phyloP scores from a whole-genome alignment of 257 asterid genomes.

The Linderniella brevidens region DNA sequence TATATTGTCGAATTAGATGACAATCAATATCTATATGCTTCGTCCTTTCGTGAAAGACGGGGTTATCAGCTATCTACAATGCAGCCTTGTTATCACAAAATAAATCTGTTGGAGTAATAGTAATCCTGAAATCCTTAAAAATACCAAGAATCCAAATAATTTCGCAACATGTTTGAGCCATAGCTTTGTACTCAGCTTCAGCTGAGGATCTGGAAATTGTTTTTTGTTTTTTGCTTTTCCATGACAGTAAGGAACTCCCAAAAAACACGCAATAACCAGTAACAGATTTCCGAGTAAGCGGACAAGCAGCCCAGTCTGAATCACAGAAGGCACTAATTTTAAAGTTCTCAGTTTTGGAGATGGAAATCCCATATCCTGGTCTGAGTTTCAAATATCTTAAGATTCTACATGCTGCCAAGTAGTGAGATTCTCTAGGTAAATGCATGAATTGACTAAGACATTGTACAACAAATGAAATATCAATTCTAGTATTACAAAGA shows the following conservation, averaged over 20 bases:
- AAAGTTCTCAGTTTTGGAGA: not conserved
- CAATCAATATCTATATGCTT: no score
- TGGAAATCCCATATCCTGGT: not conserved
- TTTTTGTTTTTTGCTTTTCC: not conserved
- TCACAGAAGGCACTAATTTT: not conserved
- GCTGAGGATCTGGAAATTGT: not conserved
- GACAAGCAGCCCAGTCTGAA: no score
- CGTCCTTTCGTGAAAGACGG: no score
- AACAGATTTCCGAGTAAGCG: no score
- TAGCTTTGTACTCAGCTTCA: not conserved
- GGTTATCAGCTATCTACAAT: no score
- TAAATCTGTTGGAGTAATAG: no score
- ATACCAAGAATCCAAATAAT: no score
- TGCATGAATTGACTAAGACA: not conserved
- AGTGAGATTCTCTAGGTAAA: not conserved
- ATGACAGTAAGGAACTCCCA: not conserved
- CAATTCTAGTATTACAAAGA: not conserved
- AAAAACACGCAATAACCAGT: no score
- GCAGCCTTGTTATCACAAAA: no score
- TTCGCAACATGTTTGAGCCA: no score
- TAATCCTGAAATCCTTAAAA: no score
- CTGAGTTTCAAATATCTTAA: not conserved
- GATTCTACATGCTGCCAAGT: not conserved
- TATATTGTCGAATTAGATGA: no score
- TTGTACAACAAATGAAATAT: not conserved